A percentile compares a stretch with the other conserved stretches of the same genome.
Conservation (phyloP, 1,284 basidiomycete species). For the Anthracocystis walkeri region DNA sequence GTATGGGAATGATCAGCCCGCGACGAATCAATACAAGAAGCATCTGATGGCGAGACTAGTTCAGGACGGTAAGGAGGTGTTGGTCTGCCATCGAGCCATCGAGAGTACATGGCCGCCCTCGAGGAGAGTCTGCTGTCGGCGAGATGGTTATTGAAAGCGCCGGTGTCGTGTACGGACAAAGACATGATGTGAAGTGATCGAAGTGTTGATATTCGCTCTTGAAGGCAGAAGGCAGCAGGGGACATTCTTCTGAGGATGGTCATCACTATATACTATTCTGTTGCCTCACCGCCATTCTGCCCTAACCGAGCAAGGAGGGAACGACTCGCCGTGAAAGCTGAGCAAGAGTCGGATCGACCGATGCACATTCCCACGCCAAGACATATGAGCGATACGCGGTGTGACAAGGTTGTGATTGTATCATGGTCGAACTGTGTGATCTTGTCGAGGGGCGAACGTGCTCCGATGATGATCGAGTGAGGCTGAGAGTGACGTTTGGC, state of each 20-base stretch:
- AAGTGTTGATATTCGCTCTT: neutral
- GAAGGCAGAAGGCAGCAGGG: neutral
- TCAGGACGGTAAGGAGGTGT: slow-evolving; percentile 1
- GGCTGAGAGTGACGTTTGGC: neutral
- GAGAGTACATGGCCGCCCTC: slow-evolving; percentile 3
- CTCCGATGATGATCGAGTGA: neutral
- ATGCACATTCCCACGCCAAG: neutral
- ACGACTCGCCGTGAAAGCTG: neutral
- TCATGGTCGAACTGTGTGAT: neutral
- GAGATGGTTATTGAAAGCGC: neutral
- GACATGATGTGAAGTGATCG: neutral
- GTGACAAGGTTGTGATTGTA: neutral
- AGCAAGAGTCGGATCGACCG: neutral
- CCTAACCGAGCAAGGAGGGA: neutral
- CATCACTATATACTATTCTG: slow-evolving; percentile 2
- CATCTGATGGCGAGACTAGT: neutral
- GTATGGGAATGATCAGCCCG: neutral
- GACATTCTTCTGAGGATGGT: neutral
- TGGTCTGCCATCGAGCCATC: slow-evolving; percentile 16
- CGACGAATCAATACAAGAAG: neutral
- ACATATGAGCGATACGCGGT: neutral
- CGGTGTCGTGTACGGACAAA: neutral
- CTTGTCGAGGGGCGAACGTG: neutral
- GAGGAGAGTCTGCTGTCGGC: slow-evolving; percentile 7
- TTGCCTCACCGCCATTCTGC: neutral